Conservation (phyloP, 169 alveolate species). For the Miamiensis avidus region DNA sequence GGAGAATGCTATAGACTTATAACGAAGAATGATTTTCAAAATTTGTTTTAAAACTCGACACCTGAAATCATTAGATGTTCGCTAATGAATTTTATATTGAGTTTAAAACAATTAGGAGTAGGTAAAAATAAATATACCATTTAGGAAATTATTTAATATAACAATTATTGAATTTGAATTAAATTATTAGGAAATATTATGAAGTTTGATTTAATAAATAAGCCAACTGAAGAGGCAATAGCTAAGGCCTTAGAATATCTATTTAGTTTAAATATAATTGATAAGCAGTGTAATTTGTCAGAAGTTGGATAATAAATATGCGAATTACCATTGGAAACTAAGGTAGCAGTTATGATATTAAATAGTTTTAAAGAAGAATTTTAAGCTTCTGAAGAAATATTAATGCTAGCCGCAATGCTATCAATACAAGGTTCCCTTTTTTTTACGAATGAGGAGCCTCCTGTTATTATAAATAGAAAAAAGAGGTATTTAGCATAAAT, state of each 20-base stretch:
- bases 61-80: slow-evolving; percentile 98
- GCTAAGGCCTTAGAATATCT: slow-evolving; percentile 96
- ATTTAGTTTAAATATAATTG: slow-evolving; percentile 97
- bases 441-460: background rate
- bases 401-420: background rate
- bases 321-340: slow-evolving; percentile 99
- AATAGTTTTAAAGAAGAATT: slow-evolving; percentile 26
- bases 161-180: background rate
- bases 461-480: slow-evolving; percentile 7
- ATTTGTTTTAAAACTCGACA: slow-evolving; percentile 93
- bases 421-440: slow-evolving; percentile 11
- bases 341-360: slow-evolving; percentile 54
- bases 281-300: slow-evolving; percentile 95
- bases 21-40: slow-evolving; percentile 94
- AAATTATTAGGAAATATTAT: slow-evolving; percentile 10
- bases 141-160: background rate
- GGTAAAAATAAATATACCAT: too few relatives aligned
- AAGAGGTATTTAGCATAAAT: too few relatives aligned
- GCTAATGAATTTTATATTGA: slow-evolving; percentile 86
- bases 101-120: slow-evolving; percentile 18
- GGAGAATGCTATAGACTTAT: slow-evolving; percentile 99
- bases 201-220: slow-evolving; percentile 4
- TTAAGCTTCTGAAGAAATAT: slow-evolving; percentile 4
- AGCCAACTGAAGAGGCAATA: slow-evolving; percentile 79
- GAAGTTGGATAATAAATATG: slow-evolving; percentile 97